Evolutionary conservation across 2,329 filamentous ascomycete species (phyloP).

Genomic region (Alternaria gansuensis): DNA sequence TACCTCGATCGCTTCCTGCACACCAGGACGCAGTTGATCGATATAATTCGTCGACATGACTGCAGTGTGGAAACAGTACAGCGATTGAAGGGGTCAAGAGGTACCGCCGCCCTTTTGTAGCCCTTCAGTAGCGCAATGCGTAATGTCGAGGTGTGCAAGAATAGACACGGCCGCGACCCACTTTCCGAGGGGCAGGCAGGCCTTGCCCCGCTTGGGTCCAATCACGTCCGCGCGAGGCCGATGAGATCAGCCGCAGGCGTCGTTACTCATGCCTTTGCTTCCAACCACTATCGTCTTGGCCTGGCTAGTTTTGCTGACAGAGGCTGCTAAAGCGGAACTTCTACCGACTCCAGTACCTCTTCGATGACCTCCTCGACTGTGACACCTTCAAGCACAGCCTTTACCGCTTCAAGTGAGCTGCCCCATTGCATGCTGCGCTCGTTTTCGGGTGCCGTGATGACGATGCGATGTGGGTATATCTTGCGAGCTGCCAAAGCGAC

Average conservation of each 20-base stretch:
- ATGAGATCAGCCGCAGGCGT: conserved; percentile 41
- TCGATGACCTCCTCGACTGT: conserved; percentile 66
- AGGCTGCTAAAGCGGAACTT: conserved; percentile 60
- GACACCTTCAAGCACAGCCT: conserved; percentile 68
- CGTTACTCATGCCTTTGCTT: conserved; percentile 38
- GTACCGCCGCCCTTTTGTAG: conserved; percentile 16
- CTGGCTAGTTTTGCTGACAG: conserved; percentile 3
- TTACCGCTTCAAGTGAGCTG: conserved; percentile 76
- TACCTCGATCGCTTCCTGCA: conserved; percentile 41
- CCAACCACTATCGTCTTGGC: not conserved
- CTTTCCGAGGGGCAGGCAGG: conserved; percentile 28
- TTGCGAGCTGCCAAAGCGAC: conserved; percentile 84
- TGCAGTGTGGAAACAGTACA: not conserved
- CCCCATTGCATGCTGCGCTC: conserved; percentile 96
- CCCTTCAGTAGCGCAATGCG: conserved; percentile 14
- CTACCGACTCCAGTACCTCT: conserved; percentile 65
- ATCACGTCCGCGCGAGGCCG: conserved; percentile 23
- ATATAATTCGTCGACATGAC: conserved; percentile 38
- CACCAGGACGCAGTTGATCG: conserved; percentile 27
- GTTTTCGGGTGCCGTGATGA: conserved; percentile 71
- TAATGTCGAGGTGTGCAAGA: conserved; percentile 15
- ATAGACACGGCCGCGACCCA: conserved; percentile 20
- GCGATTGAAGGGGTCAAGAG: conserved; percentile 11
- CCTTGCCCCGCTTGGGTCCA: conserved; percentile 35
- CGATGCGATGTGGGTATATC: conserved; percentile 85